phyloP scores from a whole-genome alignment of 2,329 filamentous ascomycete genomes.

The Pezicula carpinea region DNA sequence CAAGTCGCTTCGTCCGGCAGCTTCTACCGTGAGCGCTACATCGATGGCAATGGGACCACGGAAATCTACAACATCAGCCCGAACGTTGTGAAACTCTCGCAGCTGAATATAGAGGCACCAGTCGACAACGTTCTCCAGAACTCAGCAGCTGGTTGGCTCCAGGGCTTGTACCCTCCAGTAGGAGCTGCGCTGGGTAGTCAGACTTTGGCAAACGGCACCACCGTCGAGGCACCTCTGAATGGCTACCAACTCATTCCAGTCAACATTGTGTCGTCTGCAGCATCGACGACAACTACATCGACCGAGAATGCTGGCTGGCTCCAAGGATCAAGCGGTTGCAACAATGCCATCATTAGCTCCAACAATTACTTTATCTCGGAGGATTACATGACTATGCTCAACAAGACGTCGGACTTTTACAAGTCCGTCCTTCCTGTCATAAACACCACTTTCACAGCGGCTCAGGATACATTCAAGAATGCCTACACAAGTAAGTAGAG shows the following conservation, averaged over 20 bases:
- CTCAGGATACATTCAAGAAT: slow-evolving; percentile 50
- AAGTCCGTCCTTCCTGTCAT: slow-evolving; percentile 48
- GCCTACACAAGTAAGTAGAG: slow-evolving; percentile 52
- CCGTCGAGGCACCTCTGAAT: slow-evolving; percentile 61
- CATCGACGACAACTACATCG: slow-evolving; percentile 42
- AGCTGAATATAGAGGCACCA: slow-evolving; percentile 70
- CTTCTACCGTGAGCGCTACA: slow-evolving; percentile 75
- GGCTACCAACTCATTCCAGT: slow-evolving; percentile 85
- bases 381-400: slow-evolving; percentile 40
- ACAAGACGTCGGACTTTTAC: slow-evolving; percentile 57
- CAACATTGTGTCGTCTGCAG: slow-evolving; percentile 48
- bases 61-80: slow-evolving; percentile 63
- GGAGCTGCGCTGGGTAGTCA: slow-evolving; percentile 47
- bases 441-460: slow-evolving; percentile 44
- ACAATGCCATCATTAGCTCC: slow-evolving; percentile 48
- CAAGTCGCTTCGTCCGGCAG: slow-evolving; percentile 68
- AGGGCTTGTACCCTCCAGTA: slow-evolving; percentile 81
- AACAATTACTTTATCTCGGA: slow-evolving; percentile 47
- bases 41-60: slow-evolving; percentile 50
- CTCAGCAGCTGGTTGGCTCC: slow-evolving; percentile 75
- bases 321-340: slow-evolving; percentile 53
- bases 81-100: slow-evolving; percentile 61
- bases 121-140: slow-evolving; percentile 73
- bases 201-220: slow-evolving; percentile 66
- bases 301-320: slow-evolving; percentile 54